Evolutionary conservation across 1,284 basidiomycete genomes (phyloP).

Genomic region (Fomitopsis betulina): DNA sequence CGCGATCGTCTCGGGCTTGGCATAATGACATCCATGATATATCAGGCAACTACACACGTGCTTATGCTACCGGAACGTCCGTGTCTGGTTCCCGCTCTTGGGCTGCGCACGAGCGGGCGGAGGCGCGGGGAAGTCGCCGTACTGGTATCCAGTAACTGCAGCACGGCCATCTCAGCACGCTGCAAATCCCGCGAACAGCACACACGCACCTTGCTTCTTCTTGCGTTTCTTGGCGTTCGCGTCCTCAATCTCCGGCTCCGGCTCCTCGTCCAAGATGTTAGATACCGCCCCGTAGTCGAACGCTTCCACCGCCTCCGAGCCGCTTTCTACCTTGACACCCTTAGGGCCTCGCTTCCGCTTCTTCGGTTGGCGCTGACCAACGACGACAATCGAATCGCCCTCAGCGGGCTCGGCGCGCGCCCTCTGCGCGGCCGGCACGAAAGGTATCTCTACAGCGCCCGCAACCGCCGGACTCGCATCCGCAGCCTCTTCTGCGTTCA

Average conservation of each 20-base stretch:
- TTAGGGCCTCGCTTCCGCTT: slow-evolving; percentile 50
- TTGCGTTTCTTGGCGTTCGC: slow-evolving; percentile 40
- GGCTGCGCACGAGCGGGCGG: slow-evolving; percentile 65
- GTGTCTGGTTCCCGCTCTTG: slow-evolving; percentile 66
- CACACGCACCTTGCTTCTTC: slow-evolving; percentile 44
- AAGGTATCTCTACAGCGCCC: slow-evolving; percentile 50
- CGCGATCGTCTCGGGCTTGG: background rate
- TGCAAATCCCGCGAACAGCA: slow-evolving; percentile 5
- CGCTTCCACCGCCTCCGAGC: slow-evolving; percentile 30
- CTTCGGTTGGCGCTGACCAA: slow-evolving; percentile 56
- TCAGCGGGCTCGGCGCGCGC: slow-evolving; percentile 26
- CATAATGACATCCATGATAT: slow-evolving; percentile 10
- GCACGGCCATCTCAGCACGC: slow-evolving; percentile 1
- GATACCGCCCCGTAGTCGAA: slow-evolving; percentile 77
- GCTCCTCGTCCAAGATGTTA: slow-evolving; percentile 74
- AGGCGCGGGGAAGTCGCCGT: slow-evolving; percentile 62
- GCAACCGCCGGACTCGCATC: slow-evolving; percentile 33
- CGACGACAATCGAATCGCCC: slow-evolving; percentile 66
- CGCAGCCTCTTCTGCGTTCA: slow-evolving; percentile 4
- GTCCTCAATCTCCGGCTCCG: slow-evolving; percentile 35
- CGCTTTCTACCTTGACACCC: slow-evolving; percentile 7
- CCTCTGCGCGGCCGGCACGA: slow-evolving; percentile 55
- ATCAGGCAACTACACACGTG: background rate
- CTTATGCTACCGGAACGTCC: slow-evolving; percentile 52
- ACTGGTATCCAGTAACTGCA: slow-evolving; percentile 32